Base-by-base conservation (phyloP, 768 basidiomycete species). In the Pulveroboletus frians region DNA sequence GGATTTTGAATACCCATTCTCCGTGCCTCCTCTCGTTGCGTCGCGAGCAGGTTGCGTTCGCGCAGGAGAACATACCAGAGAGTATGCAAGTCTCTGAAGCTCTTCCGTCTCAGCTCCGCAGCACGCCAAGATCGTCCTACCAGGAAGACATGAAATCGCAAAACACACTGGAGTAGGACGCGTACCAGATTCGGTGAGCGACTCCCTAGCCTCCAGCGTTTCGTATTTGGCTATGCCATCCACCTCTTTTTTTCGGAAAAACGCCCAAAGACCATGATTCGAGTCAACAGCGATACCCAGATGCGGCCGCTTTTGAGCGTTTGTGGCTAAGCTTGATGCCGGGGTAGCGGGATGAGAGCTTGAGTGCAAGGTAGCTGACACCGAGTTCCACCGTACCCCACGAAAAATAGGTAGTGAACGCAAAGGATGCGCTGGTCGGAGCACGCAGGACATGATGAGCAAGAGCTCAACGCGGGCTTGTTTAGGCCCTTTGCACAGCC, bases 31-130 rank as follows among this genome's bases (percentile, higher is more conserved):
- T 88, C 88, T 53, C 73, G 76, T 67, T 98, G 94, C 9, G 93
- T 91, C 9, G 88, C 86, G 49, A 97, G 75, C 23, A 95, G 73
- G 69, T 98, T 99, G 4, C 88, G 79, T 68, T 99, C 96, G 55
- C 91, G 76, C 39, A 92, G 61, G 21, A 92, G 72, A 41, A 97
- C 76, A 65, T 95, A 97, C 95, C 96, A 99, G 32, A 99, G 75
- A 9, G 84, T 88, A 67, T 99, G 96, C 53, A 99, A 72, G 63
- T 98, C 94, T 51, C 81, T 79, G 74, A 98, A 98, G 54, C 83
- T 88, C 69, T 97, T 97, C 46, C 85, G 74, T 32, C 96, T 78
- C 39, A 99, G 76, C 62, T 98, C 96, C 9, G 80, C 75, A 7
- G 92, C 85, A 46, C 71, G 77, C 94, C 94, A 98, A 21, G 88